Evolutionary conservation across 2,329 filamentous ascomycete genomes (phyloP).

Genomic region (Alternaria alternata): DNA sequence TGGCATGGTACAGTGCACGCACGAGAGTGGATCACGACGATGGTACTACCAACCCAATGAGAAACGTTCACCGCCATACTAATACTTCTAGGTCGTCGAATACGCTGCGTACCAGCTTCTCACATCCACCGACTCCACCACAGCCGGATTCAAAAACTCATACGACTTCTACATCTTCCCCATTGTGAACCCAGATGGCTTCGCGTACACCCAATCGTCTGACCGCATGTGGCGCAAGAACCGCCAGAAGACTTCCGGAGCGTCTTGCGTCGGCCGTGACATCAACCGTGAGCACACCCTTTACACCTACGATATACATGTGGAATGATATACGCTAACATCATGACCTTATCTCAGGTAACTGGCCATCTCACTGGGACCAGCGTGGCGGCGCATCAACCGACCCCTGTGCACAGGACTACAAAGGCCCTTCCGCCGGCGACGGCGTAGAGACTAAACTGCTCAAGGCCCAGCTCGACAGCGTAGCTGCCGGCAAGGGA

Average conservation of each 20-base stretch:
- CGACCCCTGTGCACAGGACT: conserved; percentile 48
- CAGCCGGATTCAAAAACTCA: conserved; percentile 60
- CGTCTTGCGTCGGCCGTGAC: conserved; percentile 49
- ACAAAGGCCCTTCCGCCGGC: conserved; percentile 46
- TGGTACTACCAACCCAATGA: conserved; percentile 18
- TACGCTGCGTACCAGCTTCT: conserved; percentile 50
- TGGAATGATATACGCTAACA: background rate
- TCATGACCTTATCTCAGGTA: conserved; percentile 21
- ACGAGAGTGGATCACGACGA: conserved; percentile 50
- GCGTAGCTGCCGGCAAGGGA: conserved; percentile 57
- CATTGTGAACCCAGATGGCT: conserved; percentile 52
- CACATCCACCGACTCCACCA: conserved; percentile 39
- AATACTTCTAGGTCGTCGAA: conserved; percentile 35
- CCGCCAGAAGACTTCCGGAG: conserved; percentile 38
- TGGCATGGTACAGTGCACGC: conserved; percentile 52
- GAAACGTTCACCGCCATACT: background rate
- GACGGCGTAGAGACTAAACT: conserved; percentile 50
- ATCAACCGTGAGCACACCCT: conserved; percentile 41
- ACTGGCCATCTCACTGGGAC: conserved; percentile 50
- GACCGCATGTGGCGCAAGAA: conserved; percentile 53
- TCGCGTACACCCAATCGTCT: conserved; percentile 49
- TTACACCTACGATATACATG: background rate
- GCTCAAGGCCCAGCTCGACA: conserved; percentile 58
- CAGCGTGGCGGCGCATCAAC: conserved; percentile 45
- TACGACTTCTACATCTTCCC: conserved; percentile 70